Conservation (phyloP, 1,284 basidiomycete genomes). For the Papiliotrema terrestris region DNA sequence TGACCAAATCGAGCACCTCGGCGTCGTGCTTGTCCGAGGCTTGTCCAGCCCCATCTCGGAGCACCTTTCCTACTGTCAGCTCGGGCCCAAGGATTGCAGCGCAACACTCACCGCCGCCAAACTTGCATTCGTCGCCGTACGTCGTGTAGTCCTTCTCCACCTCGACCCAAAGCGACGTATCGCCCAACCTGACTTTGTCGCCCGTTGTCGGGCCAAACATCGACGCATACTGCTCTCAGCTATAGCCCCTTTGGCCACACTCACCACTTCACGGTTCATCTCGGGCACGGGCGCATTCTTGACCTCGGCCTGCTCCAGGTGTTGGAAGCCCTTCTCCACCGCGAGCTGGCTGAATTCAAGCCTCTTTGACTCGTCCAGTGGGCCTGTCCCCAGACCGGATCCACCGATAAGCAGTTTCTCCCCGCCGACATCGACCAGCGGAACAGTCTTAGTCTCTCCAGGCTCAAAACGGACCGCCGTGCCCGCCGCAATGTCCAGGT, state of each 20-base stretch:
- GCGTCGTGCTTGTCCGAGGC: slow-evolving; percentile 66
- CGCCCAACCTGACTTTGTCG: slow-evolving; percentile 82
- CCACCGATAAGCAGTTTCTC: slow-evolving; percentile 71
- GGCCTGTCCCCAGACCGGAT: slow-evolving; percentile 67
- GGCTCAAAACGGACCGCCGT: slow-evolving; percentile 97
- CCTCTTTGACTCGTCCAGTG: slow-evolving; percentile 33
- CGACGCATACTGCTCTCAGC: slow-evolving; percentile 61
- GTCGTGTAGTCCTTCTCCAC: slow-evolving; percentile 75
- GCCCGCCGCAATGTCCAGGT: slow-evolving; percentile 81
- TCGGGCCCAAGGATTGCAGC: neutral
- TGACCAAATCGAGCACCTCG: slow-evolving; percentile 81
- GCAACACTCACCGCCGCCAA: slow-evolving; percentile 72
- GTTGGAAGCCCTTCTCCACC: slow-evolving; percentile 38
- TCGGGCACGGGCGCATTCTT: slow-evolving; percentile 25
- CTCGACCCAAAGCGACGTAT: slow-evolving; percentile 87
- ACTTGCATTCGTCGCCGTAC: slow-evolving; percentile 91
- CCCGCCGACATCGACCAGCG: slow-evolving; percentile 76
- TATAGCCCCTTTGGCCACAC: slow-evolving; percentile 8
- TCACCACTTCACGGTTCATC: slow-evolving; percentile 48
- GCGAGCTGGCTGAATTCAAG: slow-evolving; percentile 21
- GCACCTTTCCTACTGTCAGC: slow-evolving; percentile 65
- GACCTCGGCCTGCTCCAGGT: slow-evolving; percentile 37
- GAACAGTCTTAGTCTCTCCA: slow-evolving; percentile 79
- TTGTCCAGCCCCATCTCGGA: slow-evolving; percentile 97
- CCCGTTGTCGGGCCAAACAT: slow-evolving; percentile 96